phyloP scores from a whole-genome alignment of 2,329 filamentous ascomycete species.

The Talaromyces pinophilus region DNA sequence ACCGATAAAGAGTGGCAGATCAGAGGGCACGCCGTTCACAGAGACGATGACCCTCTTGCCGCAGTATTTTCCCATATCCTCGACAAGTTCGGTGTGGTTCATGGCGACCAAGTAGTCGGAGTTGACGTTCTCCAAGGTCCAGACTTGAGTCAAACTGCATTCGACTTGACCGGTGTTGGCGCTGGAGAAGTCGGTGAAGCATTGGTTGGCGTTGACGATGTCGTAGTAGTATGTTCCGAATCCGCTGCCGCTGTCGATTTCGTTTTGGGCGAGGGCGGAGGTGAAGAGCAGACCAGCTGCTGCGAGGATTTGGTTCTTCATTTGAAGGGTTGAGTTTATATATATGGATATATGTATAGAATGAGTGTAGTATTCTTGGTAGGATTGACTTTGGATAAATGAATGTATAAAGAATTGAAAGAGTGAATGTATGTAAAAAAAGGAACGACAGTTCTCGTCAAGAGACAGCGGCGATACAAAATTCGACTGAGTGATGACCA shows the following conservation, averaged over 20 bases:
- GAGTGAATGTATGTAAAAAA: slow-evolving; percentile 7
- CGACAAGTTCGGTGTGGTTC: slow-evolving; percentile 19
- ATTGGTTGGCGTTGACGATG: slow-evolving; percentile 10
- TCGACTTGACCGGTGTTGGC: slow-evolving; percentile 19
- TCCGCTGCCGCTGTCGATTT: slow-evolving; percentile 18
- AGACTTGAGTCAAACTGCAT: slow-evolving; percentile 23
- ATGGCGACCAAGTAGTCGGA: slow-evolving; percentile 22
- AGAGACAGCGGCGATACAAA: slow-evolving; percentile 4
- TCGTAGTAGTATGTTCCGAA: slow-evolving; percentile 24
- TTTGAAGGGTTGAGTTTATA: not conserved
- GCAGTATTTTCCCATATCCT: slow-evolving; percentile 19
- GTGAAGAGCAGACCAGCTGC: slow-evolving; percentile 18
- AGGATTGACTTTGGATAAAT: slow-evolving; percentile 1
- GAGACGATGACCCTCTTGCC: slow-evolving; percentile 20
- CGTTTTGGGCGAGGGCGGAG: not conserved
- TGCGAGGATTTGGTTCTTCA: slow-evolving; percentile 21
- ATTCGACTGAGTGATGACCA: not conserved
- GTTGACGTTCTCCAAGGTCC: slow-evolving; percentile 20
- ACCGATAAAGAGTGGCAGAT: slow-evolving; percentile 21
- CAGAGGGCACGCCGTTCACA: slow-evolving; percentile 19
- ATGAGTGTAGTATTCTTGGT: not conserved
- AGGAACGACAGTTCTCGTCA: slow-evolving; percentile 19
- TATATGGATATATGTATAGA: not conserved
- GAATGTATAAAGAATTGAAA: slow-evolving; percentile 15
- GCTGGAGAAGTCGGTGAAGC: slow-evolving; percentile 16